phyloP scores from a whole-genome alignment of 2,329 filamentous ascomycete genomes.

The Lasiodiplodia citricola region DNA sequence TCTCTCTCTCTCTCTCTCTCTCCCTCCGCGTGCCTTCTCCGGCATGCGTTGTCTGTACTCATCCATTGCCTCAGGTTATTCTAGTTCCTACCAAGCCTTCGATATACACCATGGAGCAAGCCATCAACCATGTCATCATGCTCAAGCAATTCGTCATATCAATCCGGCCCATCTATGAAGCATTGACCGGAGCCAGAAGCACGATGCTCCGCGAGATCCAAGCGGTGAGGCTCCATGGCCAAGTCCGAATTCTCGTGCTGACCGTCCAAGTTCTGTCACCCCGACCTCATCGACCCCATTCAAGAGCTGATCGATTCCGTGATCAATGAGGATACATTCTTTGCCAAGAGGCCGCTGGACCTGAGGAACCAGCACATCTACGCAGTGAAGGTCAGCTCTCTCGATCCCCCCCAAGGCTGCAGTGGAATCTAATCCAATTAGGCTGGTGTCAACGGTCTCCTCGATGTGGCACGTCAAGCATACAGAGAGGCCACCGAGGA shows the following conservation, averaged over 20 bases:
- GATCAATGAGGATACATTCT: slow-evolving; percentile 82
- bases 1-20: not conserved
- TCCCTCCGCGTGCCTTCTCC: too few species aligned
- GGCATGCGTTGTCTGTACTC: slow-evolving; percentile 28
- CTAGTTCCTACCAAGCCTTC: slow-evolving; percentile 71
- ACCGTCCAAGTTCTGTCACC: slow-evolving; percentile 63
- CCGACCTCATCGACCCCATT: slow-evolving; percentile 65
- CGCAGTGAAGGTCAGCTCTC: slow-evolving; percentile 70
- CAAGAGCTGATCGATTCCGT: slow-evolving; percentile 68
- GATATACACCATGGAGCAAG: slow-evolving; percentile 74
- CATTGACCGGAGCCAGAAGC: slow-evolving; percentile 68
- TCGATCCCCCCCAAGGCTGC: not conserved
- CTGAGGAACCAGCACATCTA: slow-evolving; percentile 89
- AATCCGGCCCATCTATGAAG: slow-evolving; percentile 70
- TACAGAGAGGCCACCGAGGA: slow-evolving; percentile 89
- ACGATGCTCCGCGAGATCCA: slow-evolving; percentile 71
- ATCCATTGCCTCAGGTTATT: slow-evolving; percentile 65
- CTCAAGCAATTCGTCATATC: slow-evolving; percentile 80
- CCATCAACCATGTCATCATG: slow-evolving; percentile 85
- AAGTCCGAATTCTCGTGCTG: not conserved
- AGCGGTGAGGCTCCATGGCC: slow-evolving; percentile 48
- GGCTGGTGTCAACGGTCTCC: slow-evolving; percentile 80
- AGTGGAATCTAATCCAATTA: slow-evolving; percentile 38
- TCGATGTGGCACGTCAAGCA: slow-evolving; percentile 86
- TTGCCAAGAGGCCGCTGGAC: slow-evolving; percentile 79